Base-by-base conservation (phyloP, 768 basidiomycete species). In the Myochromella boudieri region DNA sequence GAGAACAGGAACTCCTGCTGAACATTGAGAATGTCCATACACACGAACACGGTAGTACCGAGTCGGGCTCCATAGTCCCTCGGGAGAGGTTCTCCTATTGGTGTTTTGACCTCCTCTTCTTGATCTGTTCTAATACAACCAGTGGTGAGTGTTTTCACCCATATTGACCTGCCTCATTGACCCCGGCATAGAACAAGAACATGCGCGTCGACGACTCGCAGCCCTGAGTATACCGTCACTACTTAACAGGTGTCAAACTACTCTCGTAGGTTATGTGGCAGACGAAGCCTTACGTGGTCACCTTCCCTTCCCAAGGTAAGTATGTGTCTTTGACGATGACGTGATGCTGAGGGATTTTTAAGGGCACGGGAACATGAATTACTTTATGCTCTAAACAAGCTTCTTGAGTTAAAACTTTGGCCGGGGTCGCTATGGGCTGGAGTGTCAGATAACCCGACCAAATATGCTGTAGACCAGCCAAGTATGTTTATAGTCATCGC, bases 281-380 rank as follows among this genome's bases (percentile, higher is more conserved):
- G 95, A 97, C 57, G 85, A 88, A 54, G 77, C 81, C 2, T 59
- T 97, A 25, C 79, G 95, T n/a, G 93, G 95, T 1, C 80, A 78
- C 49, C 71, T 95, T 48, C 95, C 95, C 1, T 95, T 97, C 66
- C 83, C 91, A 33, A 80, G 92, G 91, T 90, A 27, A 10, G 39
- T n/a, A n/a, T n/a, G n/a, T n/a, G n/a, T n/a, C n/a, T n/a, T n/a
- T n/a, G n/a, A n/a, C n/a, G n/a, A n/a, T n/a, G n/a, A n/a, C n/a
- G n/a, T n/a, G n/a, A n/a, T n/a, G n/a, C 24, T 42, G 18, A 34
- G 34, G 29, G 48, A 37, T 27, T 17, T 25, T 0, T 32, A 12
- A 94, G 94, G 44, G 80, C 82, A 1, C 78, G 91, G 20, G 93
- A 97, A 64, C 92, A 95, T 56, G 95, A 97, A 56, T 60, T 98